Evolutionary conservation across 441 rosid genomes (phyloP), one percentile per base, ranked within the genome.

Genomic region (Rhodomyrtus psidioides): DNA sequence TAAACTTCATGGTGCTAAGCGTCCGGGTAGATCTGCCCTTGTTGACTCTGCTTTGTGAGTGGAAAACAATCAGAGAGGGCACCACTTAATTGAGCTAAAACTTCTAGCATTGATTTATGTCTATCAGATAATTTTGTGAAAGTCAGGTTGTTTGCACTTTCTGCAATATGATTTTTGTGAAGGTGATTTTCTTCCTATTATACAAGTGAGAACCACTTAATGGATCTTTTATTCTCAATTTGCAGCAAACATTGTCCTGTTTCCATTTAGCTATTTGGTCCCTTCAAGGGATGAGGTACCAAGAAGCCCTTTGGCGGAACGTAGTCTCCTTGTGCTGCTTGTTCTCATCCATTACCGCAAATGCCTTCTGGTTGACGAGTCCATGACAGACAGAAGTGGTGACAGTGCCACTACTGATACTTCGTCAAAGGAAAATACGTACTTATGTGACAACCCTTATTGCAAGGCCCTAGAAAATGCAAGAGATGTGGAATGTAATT

Each of bases 401-500:
- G 94, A 94, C 84, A 91, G 90, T 92, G 91, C 94, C 65, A 79
- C 91, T 60, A 91, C 96, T 39, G 95, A 93, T 84, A 90, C 95
- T 84, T 90, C 92, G 88, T 92, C 95, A 70, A 94, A 94, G 92
- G 90, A 81, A 76, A 91, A 89, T 86, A 85, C 87, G 28, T 91
- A 88, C 88, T 93, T 96, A 86, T 88, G 94, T n/a, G 95, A 92
- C 84, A 98, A 95, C 89, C 97, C 95, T 87, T 98, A 92, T 90
- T 91, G 95, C 98, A 94, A 93, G 92, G 98, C 98, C 84, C 91
- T 98, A 83, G 95, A 93, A 92, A 95, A 93, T 91, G 94, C 96
- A 58, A 94, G 93, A 91, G 99, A 98, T 89, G 89, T 96, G 83
- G 98, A 98, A 89, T 91, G 99, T 98, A 92, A 97, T 96, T 42